Conservation (phyloP, 1,284 basidiomycete species). For the Cryptococcus sp. region DNA sequence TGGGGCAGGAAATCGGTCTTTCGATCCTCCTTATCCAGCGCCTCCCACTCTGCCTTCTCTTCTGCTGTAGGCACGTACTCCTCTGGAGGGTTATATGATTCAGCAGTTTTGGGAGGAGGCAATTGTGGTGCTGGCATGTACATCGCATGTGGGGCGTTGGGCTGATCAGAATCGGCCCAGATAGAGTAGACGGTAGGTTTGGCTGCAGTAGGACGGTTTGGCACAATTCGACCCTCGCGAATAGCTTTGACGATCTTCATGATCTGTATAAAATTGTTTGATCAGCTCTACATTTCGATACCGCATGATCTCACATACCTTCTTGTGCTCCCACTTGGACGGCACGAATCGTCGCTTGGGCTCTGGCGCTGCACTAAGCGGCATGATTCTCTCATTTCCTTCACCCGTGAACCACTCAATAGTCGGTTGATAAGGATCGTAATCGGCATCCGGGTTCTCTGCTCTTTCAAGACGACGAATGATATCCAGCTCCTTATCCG, state of each 20-base stretch:
- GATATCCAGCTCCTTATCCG: conserved; percentile 90
- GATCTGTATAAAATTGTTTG: conserved; percentile 59
- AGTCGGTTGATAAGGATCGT: conserved; percentile 89
- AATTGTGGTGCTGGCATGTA: conserved; percentile 90
- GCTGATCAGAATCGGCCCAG: conserved; percentile 73
- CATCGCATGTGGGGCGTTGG: conserved; percentile 70
- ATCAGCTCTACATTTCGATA: conserved; percentile 5
- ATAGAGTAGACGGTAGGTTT: conserved; percentile 83
- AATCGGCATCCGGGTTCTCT: conserved; percentile 87
- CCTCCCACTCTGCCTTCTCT: conserved; percentile 83
- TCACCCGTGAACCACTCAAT: conserved; percentile 97
- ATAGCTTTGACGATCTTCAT: conserved; percentile 99
- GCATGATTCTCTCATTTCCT: conserved; percentile 91
- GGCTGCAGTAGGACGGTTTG: conserved; percentile 76
- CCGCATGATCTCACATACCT: conserved; percentile 59
- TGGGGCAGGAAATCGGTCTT: conserved; percentile 86
- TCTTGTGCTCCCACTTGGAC: conserved; percentile 99
- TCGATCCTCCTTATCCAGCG: conserved; percentile 83
- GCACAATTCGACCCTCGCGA: conserved; percentile 88
- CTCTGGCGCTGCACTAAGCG: conserved; percentile 85
- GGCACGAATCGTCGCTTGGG: conserved; percentile 96
- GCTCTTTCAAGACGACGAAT: conserved; percentile 85
- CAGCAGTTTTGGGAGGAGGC: conserved; percentile 82
- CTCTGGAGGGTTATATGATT: conserved; percentile 98
- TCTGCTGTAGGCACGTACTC: conserved; percentile 92